Conservation (phyloP, 2,329 filamentous ascomycete species). For the Fusarium beomiforme region DNA sequence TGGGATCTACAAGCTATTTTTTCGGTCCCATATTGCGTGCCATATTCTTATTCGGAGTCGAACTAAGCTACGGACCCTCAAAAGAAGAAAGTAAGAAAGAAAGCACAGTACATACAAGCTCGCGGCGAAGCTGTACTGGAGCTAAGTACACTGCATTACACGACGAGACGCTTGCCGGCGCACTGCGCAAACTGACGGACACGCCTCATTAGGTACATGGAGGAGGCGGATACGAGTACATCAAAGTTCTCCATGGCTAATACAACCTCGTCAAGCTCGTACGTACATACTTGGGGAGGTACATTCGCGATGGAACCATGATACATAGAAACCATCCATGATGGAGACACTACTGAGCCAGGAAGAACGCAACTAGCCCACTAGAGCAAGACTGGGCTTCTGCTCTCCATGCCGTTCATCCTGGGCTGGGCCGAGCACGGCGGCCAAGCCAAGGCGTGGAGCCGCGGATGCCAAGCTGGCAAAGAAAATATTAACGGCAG, state of each 20-base stretch:
- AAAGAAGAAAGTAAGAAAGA: slow-evolving; percentile 13
- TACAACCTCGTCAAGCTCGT: slow-evolving; percentile 29
- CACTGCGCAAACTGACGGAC: slow-evolving; percentile 13
- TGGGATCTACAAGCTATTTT: slow-evolving; percentile 36
- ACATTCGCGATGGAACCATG: slow-evolving; percentile 28
- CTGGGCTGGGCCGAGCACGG: slow-evolving; percentile 4
- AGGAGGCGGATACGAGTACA: slow-evolving; percentile 34
- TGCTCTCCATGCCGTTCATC: slow-evolving; percentile 25
- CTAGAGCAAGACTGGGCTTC: slow-evolving; percentile 18
- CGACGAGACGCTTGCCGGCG: slow-evolving; percentile 19
- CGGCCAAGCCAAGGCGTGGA: slow-evolving; percentile 22
- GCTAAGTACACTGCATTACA: slow-evolving; percentile 35
- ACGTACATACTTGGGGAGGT: slow-evolving; percentile 10
- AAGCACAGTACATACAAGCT: slow-evolving; percentile 5
- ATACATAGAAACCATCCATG: slow-evolving; percentile 29
- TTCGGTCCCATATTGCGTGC: slow-evolving; percentile 26
- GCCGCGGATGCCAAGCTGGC: slow-evolving; percentile 7
- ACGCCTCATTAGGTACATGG: slow-evolving; percentile 25
- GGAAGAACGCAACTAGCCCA: slow-evolving; percentile 30
- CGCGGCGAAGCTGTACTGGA: slow-evolving; percentile 29
- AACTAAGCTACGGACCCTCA: slow-evolving; percentile 33
- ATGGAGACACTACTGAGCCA: slow-evolving; percentile 34
- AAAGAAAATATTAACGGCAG: slow-evolving; percentile 1
- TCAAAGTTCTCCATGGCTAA: slow-evolving; percentile 32
- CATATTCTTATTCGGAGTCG: slow-evolving; percentile 19